Percentiles rank a stretch among this genome's conserved stretches.
Conservation (phyloP, 306 rosid species). For the Quillaja saponaria region DNA sequence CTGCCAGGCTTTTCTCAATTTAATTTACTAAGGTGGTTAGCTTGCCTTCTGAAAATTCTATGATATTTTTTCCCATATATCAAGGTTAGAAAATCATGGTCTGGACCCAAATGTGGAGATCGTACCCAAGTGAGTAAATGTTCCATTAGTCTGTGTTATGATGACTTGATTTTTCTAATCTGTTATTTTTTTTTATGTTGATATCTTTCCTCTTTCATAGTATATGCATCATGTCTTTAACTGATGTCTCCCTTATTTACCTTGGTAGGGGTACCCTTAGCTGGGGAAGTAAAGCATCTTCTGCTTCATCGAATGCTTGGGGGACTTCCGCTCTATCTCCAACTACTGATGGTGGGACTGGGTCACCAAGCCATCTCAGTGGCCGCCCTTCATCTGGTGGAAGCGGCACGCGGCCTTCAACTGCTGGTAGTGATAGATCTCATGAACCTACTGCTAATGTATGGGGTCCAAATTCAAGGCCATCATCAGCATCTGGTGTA, state of each 20-base stretch:
- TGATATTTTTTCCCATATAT: conserved; percentile 29
- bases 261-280: conserved; percentile 77
- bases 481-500: conserved; percentile 91
- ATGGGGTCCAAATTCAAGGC: conserved; percentile 89
- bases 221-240: conserved; percentile 18
- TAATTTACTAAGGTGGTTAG: conserved; percentile 18
- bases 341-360: conserved; percentile 65
- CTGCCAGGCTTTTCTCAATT: conserved; percentile 13
- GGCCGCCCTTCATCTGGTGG: conserved; percentile 92
- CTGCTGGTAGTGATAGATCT: conserved; percentile 87
- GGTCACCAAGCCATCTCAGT: conserved; percentile 79
- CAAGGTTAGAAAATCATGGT: conserved; percentile 97
- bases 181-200: background rate
- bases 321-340: conserved; percentile 82
- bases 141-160: conserved; percentile 11
- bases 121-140: conserved; percentile 85
- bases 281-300: conserved; percentile 94
- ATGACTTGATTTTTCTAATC: background rate
- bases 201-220: conserved; percentile 12
- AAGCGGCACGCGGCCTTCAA: conserved; percentile 90
- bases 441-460: conserved; percentile 56
- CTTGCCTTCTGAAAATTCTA: conserved; percentile 34
- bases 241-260: conserved; percentile 7
- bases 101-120: conserved; percentile 88
- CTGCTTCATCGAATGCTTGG: conserved; percentile 85